These are phyloP conservation scores for Flaveria sonorensis DNA, from an alignment of 129 eudicot species.

Conservation along the genomic window DNA sequence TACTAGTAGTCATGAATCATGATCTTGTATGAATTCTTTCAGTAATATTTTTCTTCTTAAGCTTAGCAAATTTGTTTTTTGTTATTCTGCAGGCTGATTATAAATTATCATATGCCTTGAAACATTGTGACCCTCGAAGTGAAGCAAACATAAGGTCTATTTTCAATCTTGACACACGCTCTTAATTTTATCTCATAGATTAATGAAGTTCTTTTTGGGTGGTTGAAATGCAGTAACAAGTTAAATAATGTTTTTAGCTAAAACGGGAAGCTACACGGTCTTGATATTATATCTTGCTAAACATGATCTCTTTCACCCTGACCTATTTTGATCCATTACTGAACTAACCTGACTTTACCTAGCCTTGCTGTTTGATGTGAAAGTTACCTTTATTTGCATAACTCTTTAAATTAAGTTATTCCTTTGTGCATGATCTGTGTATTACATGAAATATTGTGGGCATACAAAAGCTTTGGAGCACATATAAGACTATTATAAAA, in stretches of 20 bases:
- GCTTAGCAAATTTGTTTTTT: background rate
- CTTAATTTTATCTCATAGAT: background rate
- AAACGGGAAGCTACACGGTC: background rate
- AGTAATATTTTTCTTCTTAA: slow-evolving; percentile 21
- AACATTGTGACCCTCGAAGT: slow-evolving; percentile 67
- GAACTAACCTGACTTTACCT: background rate
- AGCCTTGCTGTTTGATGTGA: background rate
- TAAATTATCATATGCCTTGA: slow-evolving; percentile 79
- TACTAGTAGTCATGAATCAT: slow-evolving; percentile 14
- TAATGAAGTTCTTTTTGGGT: background rate
- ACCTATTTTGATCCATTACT: background rate
- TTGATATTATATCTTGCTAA: background rate
- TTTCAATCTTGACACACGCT: slow-evolving; percentile 14
- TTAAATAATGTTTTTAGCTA: background rate
- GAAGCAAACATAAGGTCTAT: slow-evolving; percentile 81
- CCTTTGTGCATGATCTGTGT: background rate
- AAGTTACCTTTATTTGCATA: background rate
- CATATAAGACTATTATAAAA: background rate
- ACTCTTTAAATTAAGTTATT: background rate
- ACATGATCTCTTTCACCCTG: background rate
- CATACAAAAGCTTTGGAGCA: background rate
- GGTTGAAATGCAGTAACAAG: background rate
- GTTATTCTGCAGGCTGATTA: slow-evolving; percentile 70
- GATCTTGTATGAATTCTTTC: slow-evolving; percentile 12
- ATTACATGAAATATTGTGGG: background rate